Conservation (phyloP, 768 basidiomycete species). For the Tylopilus plumbeoviolaceoides region DNA sequence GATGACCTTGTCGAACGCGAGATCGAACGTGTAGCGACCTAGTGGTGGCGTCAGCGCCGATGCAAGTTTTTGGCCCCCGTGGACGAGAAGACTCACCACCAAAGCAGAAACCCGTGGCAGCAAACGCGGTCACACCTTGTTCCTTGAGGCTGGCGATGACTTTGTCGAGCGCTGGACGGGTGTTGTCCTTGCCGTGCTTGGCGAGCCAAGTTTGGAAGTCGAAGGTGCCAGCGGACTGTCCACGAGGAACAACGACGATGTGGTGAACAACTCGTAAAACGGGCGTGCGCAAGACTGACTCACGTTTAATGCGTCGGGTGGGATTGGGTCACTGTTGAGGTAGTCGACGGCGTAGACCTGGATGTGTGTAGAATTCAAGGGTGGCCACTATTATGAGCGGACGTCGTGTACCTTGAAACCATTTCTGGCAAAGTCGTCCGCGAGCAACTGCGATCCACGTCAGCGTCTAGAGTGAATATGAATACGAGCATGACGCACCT, state of each 20-base stretch:
- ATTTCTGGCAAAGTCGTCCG: slow-evolving; percentile 41
- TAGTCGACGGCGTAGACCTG: slow-evolving; percentile 26
- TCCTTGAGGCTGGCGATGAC: slow-evolving; percentile 55
- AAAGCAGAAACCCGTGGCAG: slow-evolving; percentile 65
- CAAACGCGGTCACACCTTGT: slow-evolving; percentile 55
- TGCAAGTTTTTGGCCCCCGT: neutral
- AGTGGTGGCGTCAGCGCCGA: neutral
- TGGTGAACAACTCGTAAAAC: neutral
- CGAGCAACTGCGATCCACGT: slow-evolving; percentile 32
- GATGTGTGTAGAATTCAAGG: neutral
- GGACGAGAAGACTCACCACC: slow-evolving; percentile 40
- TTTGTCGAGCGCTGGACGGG: slow-evolving; percentile 50
- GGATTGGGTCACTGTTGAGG: slow-evolving; percentile 27
- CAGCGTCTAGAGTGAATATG: neutral
- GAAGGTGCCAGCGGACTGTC: slow-evolving; percentile 12
- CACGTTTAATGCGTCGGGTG: slow-evolving; percentile 13
- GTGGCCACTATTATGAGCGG: neutral
- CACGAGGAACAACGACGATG: neutral
- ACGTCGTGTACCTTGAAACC: slow-evolving; percentile 31
- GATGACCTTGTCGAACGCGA: slow-evolving; percentile 40
- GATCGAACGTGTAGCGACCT: slow-evolving; percentile 42
- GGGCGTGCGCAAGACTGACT: neutral
- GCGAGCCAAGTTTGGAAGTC: slow-evolving; percentile 35
- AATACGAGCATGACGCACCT: slow-evolving; percentile 28
- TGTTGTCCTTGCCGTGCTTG: slow-evolving; percentile 37